Base-by-base conservation (phyloP, 768 basidiomycete genomes). In the Leucosporidium scottii region DNA sequence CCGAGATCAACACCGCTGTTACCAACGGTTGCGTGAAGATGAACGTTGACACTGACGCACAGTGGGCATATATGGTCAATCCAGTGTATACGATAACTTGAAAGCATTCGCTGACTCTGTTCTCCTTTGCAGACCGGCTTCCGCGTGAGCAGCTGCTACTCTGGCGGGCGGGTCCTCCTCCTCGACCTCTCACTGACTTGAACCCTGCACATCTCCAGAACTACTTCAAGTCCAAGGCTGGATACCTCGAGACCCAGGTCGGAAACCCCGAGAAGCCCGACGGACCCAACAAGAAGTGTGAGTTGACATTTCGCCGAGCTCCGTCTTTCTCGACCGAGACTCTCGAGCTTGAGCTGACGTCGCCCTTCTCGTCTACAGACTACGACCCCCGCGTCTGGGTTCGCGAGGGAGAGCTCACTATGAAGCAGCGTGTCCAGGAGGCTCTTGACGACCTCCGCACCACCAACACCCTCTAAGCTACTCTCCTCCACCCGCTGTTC, bases 181-280 rank as follows among this genome's bases (percentile, higher is more conserved):
- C 39, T 12, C 39, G 39, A 44, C 39, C 15, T 44, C 39, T 44
- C 10, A 13, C 39, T 44, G 39, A 44, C 39, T 15, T 44, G 8
- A 12, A 3, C 39, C 39, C 15, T 17, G 39, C 3, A 12, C 39
- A 44, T 44, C 2, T 12, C 15, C 15, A 44, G 39, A 44, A 99
- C 82, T 98, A 93, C 78, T 79, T 98, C 76, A 74, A 77, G 74
- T 87, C 85, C 73, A 96, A 90, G 85, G 85, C 86, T 74, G 94
- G 84, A 68, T 98, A 96, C 82, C 83, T 99, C 74, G 78, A 84
- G 76, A 82, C 85, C 36, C 94, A 99, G 78, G 91, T 98, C 71
- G 94, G 94, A 59, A 98, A 97, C 84, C 96, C 96, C 50, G 93
- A 97, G 30, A 93, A 93, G 55, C 79, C 86, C 27, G 93, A 97